phyloP scores from a whole-genome alignment of 371 early-diverging fungal genomes.

The Mucor saturninus region DNA sequence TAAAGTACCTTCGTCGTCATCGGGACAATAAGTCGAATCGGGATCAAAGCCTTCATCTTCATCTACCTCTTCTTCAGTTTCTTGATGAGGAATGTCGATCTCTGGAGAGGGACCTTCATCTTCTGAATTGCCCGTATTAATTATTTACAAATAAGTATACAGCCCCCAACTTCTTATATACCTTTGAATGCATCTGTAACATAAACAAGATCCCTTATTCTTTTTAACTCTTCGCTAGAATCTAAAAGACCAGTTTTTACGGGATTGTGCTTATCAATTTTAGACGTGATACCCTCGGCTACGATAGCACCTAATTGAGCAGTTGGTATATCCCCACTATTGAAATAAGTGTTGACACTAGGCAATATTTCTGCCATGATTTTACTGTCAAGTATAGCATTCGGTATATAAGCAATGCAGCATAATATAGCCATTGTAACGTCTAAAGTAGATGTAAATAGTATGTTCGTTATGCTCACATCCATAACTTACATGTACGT shows the following conservation, averaged over 20 bases:
- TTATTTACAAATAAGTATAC: no score
- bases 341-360: constrained; percentile 33
- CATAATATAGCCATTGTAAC: constrained; percentile 30
- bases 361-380: constrained; percentile 22
- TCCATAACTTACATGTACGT: constrained; percentile 31
- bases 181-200: constrained; percentile 18
- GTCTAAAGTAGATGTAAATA: constrained; percentile 24
- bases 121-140: neutral
- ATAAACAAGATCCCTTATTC: constrained; percentile 26
- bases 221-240: constrained; percentile 14
- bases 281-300: constrained; percentile 39
- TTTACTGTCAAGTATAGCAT: constrained; percentile 6
- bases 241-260: constrained; percentile 40
- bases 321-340: constrained; percentile 28
- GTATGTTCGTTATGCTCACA: neutral
- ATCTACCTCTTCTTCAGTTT: constrained; percentile 17
- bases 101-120: neutral
- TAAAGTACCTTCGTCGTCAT: constrained; percentile 9
- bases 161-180: neutral
- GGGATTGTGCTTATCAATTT: constrained; percentile 29
- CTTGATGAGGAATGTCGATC: constrained; percentile 4
- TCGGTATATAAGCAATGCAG: constrained; percentile 29
- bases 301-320: constrained; percentile 46
- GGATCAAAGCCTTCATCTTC: constrained; percentile 47
- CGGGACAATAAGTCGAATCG: constrained; percentile 23